Evolutionary conservation across 2,329 filamentous ascomycete species (phyloP), one percentile per base, ranked within the genome.

Genomic region (Nemania sp.): DNA sequence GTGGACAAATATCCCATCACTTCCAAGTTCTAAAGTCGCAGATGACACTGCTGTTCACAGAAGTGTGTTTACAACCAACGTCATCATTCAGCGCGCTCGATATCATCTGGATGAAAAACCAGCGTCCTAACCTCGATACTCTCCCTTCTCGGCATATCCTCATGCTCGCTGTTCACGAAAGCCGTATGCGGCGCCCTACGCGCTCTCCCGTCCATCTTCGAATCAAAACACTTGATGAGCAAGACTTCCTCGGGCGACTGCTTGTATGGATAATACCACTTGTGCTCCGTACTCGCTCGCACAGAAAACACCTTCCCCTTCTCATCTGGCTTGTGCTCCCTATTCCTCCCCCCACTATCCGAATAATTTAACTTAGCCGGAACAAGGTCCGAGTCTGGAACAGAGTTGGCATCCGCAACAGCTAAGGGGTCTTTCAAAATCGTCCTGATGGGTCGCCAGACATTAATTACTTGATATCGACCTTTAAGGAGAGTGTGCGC

Each of bases 371-470:
- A n/a, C n/a, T n/a, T n/a, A n/a, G n/a, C n/a, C n/a, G n/a, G n/a
- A n/a, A n/a, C n/a, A n/a, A n/a, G 26, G 26, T 43, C 40, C 7
- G 5, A 6, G 9, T 50, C 48, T 17, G 39, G 48, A 24, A 50
- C 48, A 19, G 17, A 22, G 48, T 39, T 19, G n/a, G 37, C 37
- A 15, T 50, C 48, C 2, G 33, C 48, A 26, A 50, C 48, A 24
- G 39, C 48, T 20, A 50, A 36, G 26, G 48, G 48, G 14, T 50
- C 48, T 19, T 44, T 50, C 39, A 50, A 44, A 30, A 50, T 50
- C 23, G 48, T 50, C 11, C 44, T 50, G 22, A 50, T 50, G 17
- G 48, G 48, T 24, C 48, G 48, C 48, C 48, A 50, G 14, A 49
- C 47, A 20, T 26, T 15, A 22, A 24, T 30, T 12, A 40, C n/a